Conservation (phyloP, 495 filamentous ascomycete species). For the Tricharina praecox region DNA sequence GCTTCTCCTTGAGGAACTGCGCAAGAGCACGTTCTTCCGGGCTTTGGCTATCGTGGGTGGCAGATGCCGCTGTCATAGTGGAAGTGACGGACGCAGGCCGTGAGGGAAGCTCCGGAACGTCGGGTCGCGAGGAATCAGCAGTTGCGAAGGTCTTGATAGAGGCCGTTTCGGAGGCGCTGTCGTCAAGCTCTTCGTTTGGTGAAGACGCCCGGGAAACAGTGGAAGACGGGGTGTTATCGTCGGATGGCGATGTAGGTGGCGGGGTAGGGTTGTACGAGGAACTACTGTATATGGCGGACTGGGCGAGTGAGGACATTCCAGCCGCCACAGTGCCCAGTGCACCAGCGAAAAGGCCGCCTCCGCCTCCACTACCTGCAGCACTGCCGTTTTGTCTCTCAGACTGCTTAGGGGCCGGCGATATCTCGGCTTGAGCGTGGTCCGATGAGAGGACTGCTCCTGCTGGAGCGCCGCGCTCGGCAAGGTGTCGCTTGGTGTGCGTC, state of each 20-base stretch:
- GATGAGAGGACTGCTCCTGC: not conserved
- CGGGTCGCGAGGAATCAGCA: conserved; percentile 11
- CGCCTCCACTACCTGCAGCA: too few species aligned
- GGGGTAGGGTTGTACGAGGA: conserved; percentile 2
- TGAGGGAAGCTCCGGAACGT: conserved; percentile 9
- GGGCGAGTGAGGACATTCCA: conserved; percentile 9
- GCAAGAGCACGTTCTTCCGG: conserved; percentile 55
- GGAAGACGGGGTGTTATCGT: conserved; percentile 5
- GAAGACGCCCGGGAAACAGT: conserved; percentile 13
- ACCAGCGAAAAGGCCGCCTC: not conserved
- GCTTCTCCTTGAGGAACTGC: conserved; percentile 55
- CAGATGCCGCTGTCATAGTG: conserved; percentile 17
- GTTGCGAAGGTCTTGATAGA: conserved; percentile 18
- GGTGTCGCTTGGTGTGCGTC: not conserved
- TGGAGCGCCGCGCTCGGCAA: not conserved
- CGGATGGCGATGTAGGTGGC: conserved; percentile 4
- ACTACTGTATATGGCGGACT: conserved; percentile 8
- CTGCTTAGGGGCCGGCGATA: not conserved
- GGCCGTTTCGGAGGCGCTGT: conserved; percentile 5
- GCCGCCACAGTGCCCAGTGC: conserved; percentile 9
- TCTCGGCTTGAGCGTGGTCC: not conserved
- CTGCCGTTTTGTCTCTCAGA: not conserved
- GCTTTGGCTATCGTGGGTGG: conserved; percentile 23
- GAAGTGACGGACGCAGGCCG: conserved; percentile 10
- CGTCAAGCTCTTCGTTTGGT: not conserved